These are phyloP conservation scores for Claviceps citrina DNA, from an alignment of 2,329 filamentous ascomycete species.

Conservation along the genomic window DNA sequence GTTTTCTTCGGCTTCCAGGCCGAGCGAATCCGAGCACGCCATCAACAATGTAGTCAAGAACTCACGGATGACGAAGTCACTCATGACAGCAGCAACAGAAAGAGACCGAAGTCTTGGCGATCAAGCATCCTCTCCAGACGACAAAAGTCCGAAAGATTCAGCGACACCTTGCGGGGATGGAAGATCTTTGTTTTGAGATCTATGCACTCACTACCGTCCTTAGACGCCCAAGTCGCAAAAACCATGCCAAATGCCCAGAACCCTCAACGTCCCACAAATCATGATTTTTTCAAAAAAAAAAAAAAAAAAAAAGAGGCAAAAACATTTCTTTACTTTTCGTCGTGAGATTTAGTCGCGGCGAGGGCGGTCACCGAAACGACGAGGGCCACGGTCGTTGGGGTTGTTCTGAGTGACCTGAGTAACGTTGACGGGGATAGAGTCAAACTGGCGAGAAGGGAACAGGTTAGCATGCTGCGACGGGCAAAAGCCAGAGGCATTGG, in stretches of 20 bases:
- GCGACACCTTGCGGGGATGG: conserved; percentile 71
- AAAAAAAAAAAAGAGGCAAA: not conserved
- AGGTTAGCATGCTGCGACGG: too few species aligned
- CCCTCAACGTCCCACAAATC: conserved; percentile 20
- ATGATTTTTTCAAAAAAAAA: too few species aligned
- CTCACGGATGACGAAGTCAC: not conserved
- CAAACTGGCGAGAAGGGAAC: conserved; percentile 82
- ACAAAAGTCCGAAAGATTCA: conserved; percentile 43
- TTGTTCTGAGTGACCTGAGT: conserved; percentile 81
- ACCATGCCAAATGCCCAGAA: conserved; percentile 28
- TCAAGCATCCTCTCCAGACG: conserved; percentile 68
- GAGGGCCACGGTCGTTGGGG: conserved; percentile 59
- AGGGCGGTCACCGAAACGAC: conserved; percentile 56
- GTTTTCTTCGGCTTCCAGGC: too few species aligned
- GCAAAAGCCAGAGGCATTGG: too few species aligned
- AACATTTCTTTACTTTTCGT: not conserved
- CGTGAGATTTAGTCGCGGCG: conserved; percentile 17
- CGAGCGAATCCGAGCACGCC: too few species aligned
- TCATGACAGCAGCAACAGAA: not conserved
- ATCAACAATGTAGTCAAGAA: not conserved
- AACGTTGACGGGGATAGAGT: conserved; percentile 93
- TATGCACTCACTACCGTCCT: conserved; percentile 42
- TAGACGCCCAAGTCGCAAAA: conserved; percentile 39
- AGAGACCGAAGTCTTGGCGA: conserved; percentile 44
- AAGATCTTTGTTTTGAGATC: conserved; percentile 44